Conservation (phyloP, 2,329 filamentous ascomycete species). For the Arthrobotrys sphaeroides region DNA sequence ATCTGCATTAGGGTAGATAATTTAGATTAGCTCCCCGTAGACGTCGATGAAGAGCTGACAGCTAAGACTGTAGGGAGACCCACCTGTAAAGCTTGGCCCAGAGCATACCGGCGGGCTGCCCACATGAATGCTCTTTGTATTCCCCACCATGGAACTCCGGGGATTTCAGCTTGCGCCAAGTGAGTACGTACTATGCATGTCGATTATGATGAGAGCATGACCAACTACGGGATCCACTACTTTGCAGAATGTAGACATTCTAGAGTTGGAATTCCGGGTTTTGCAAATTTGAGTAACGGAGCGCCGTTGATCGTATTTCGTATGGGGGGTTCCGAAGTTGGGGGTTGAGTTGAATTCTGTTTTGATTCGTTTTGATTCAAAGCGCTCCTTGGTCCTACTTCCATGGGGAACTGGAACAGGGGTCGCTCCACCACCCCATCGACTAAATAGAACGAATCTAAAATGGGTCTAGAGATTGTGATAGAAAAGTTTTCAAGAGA, state of each 20-base stretch:
- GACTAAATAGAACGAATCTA: background rate
- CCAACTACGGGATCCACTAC: constrained; percentile 3
- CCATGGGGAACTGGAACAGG: constrained; percentile 16
- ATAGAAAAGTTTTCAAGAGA: constrained; percentile 17
- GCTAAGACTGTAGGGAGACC: background rate
- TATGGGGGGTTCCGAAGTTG: background rate
- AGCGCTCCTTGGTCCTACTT: constrained; percentile 3
- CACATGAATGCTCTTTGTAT: constrained; percentile 18
- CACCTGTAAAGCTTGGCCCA: constrained; percentile 32
- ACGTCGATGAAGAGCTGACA: constrained; percentile 23
- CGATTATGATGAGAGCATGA: background rate
- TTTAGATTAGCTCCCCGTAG: constrained; percentile 7
- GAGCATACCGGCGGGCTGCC: constrained; percentile 27
- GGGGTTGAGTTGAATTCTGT: background rate
- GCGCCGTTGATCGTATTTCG: background rate
- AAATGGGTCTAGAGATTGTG: constrained; percentile 1
- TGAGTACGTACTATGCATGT: background rate
- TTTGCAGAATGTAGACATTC: background rate
- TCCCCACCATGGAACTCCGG: constrained; percentile 41
- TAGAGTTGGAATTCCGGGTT: constrained; percentile 1
- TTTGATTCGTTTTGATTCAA: constrained; percentile 33
- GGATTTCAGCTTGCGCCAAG: background rate
- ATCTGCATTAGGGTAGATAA: background rate
- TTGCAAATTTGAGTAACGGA: background rate
- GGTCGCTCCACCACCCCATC: constrained; percentile 20